Evolutionary conservation across 768 basidiomycete species (phyloP).

Genomic region (Cantharellus cinnabarinus): DNA sequence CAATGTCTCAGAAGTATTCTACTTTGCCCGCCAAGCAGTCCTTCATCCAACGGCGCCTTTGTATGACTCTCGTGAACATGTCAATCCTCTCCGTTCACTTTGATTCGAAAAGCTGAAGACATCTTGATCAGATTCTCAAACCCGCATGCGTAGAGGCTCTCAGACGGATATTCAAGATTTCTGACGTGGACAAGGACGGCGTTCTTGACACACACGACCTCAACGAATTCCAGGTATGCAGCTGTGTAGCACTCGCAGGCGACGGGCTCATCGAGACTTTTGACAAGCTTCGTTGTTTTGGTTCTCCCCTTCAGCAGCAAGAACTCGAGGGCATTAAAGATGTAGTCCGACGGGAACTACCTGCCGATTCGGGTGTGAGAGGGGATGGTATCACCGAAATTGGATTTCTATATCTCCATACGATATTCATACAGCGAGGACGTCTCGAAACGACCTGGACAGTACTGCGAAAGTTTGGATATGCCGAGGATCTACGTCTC

Average conservation of each 20-base stretch:
- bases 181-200: conserved; percentile 87
- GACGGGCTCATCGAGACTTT: background rate
- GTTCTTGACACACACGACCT: conserved; percentile 75
- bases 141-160: conserved; percentile 77
- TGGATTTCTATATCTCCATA: conserved; percentile 87
- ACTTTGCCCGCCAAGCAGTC: conserved; percentile 96
- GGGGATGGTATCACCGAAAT: conserved; percentile 73
- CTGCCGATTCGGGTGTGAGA: conserved; percentile 47
- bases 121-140: conserved; percentile 52
- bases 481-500: conserved; percentile 81
- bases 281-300: conserved; percentile 74
- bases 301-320: conserved; percentile 73
- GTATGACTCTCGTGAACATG: conserved; percentile 91
- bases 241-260: background rate
- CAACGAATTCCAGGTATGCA: conserved; percentile 82
- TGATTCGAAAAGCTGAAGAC: conserved; percentile 1
- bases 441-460: conserved; percentile 97
- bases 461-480: conserved; percentile 83
- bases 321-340: conserved; percentile 94
- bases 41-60: conserved; percentile 90
- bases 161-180: conserved; percentile 86
- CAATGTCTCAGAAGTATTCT: conserved; percentile 94
- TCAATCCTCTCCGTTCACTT: conserved; percentile 19
- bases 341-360: conserved; percentile 53
- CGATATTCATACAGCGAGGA: conserved; percentile 89